Evolutionary conservation across 2,329 filamentous ascomycete genomes (phyloP), one percentile per base, ranked within the genome.

Genomic region (Pyrenophora graminea): DNA sequence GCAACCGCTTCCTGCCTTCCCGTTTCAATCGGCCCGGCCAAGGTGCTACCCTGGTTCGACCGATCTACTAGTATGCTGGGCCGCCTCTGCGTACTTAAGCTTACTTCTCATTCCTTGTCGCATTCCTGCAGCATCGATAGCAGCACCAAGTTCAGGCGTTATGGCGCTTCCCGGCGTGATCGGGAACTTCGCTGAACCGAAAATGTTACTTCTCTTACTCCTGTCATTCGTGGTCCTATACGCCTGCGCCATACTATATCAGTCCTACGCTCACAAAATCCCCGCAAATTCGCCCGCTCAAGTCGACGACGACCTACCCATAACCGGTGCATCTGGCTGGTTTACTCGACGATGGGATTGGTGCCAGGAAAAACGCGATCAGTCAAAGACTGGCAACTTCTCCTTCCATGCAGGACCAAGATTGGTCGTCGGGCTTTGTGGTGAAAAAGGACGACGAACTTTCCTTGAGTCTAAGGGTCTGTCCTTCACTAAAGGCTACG

Each of bases 261-360:
- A 57, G 3, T 31, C 59, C 30, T 62, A 58, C 44, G 37, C 59
- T 21, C 65, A 63, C 38, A 49, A 54, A 33, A 27, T 66, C 13
- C 63, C 61, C 15, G 13, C 51, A 7, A 61, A 68, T 37, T 61
- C 66, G 4, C 66, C 64, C 6, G 49, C 52, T 27, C 41, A 45
- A n/a, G 58, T 64, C 44, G 54, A 48, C 41, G 60, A 59, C 41
- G 58, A 67, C 41, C 54, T 56, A 18, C 79, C 80, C 0, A 53
- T 82, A 6, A 48, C 80, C 2, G 79, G 80, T 2, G 70, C 75
- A 1, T 48, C 74, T 21, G 64, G 67, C 1, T 82, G 80, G 69
- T 82, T 80, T 69, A 76, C 75, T 3, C 51, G 71, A 13, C 71
- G 80, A 45, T 74, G 71, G 64, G 74, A 77, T 19, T 82, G 80